Evolutionary conservation across 805 yeast species (phyloP).

Genomic region (Cyberlindnera xishuangbannaensis): DNA sequence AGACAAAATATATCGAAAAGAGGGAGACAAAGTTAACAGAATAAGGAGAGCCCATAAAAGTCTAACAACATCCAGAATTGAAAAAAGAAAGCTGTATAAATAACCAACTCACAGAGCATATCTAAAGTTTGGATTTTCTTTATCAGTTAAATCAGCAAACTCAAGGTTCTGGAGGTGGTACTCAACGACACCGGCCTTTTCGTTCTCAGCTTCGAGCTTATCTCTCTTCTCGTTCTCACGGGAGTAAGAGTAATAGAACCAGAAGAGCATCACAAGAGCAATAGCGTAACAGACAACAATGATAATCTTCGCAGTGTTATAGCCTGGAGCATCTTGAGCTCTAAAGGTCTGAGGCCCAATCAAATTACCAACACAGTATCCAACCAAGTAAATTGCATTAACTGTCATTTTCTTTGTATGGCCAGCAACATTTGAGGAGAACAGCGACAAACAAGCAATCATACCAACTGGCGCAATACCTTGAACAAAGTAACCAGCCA

Average conservation of each 20-base stretch:
- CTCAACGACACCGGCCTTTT: background rate
- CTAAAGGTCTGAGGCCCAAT: background rate
- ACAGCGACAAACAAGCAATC: background rate
- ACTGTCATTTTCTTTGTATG: background rate
- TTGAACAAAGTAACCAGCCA: background rate
- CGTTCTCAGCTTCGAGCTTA: background rate
- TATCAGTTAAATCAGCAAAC: slow-evolving; percentile 41
- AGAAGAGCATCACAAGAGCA: background rate
- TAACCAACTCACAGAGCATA: slow-evolving; percentile 23
- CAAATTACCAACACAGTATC: background rate
- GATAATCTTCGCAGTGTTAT: background rate
- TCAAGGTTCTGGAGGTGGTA: slow-evolving; percentile 28
- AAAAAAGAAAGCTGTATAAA: no score
- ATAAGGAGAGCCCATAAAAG: no score
- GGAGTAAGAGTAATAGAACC: background rate
- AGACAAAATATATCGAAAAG: no score
- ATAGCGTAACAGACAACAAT: background rate
- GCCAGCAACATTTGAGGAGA: background rate
- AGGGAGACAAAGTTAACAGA: no score
- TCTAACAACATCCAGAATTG: no score
- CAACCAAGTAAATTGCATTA: background rate
- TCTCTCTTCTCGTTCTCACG: background rate
- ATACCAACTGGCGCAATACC: background rate
- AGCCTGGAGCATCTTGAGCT: background rate
- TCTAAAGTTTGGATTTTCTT: slow-evolving; percentile 25